phyloP scores from a whole-genome alignment of 192 early-diverging fungal genomes.

The Backusella psychrophila region DNA sequence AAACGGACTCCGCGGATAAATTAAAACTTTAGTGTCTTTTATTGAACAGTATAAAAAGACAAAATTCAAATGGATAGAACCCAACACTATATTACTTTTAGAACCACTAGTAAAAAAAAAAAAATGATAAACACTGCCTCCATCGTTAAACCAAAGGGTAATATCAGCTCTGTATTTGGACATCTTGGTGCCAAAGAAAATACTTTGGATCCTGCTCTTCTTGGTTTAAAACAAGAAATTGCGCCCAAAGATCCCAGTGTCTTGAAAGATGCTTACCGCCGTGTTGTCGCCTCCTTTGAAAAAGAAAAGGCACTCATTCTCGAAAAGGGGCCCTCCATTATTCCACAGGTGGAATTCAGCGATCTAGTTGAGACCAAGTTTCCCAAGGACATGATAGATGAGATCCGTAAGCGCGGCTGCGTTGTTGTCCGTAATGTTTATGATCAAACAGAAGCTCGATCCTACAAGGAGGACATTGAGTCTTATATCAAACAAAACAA shows the following conservation, averaged over 20 bases:
- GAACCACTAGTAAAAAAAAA: not conserved
- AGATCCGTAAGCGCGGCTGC: slow-evolving; percentile 23
- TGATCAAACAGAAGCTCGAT: slow-evolving; percentile 7
- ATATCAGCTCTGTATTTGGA: slow-evolving; percentile 24
- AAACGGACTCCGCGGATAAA: not conserved
- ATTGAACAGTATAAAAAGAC: not conserved
- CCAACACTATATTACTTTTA: no score
- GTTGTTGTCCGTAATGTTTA: slow-evolving; percentile 25
- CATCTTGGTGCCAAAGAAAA: slow-evolving; percentile 15
- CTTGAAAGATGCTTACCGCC: slow-evolving; percentile 6
- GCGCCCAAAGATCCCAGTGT: not conserved
- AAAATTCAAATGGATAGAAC: not conserved
- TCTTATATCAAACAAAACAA: slow-evolving; percentile 16
- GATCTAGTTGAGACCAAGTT: slow-evolving; percentile 8
- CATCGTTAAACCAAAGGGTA: slow-evolving; percentile 13
- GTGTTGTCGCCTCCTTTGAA: slow-evolving; percentile 5
- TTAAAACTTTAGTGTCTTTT: not conserved
- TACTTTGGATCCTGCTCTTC: slow-evolving; percentile 19
- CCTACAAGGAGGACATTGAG: slow-evolving; percentile 20
- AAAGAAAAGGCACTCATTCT: slow-evolving; percentile 19
- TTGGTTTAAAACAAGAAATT: slow-evolving; percentile 21
- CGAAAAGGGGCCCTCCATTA: slow-evolving; percentile 6
- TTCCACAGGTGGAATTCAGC: slow-evolving; percentile 18
- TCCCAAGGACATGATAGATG: slow-evolving; percentile 4
- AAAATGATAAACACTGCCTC: not conserved